Evolutionary conservation across 768 basidiomycete genomes (phyloP).

Genomic region (Pilatotrama ljubarskyi): DNA sequence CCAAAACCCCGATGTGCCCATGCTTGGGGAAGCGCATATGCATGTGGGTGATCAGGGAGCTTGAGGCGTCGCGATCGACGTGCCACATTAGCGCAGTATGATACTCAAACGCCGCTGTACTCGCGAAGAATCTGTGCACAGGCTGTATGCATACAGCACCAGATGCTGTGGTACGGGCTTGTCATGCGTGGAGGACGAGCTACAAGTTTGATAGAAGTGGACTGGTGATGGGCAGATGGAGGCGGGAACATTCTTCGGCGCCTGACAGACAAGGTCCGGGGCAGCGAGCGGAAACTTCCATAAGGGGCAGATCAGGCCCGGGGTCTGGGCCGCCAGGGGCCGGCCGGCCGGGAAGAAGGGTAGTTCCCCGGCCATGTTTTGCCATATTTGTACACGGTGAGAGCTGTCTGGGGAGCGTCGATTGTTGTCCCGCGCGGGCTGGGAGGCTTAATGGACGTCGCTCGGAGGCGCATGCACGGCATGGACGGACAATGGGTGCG

Average conservation of each 20-base stretch:
- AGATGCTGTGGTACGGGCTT: not conserved
- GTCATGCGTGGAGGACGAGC: not conserved
- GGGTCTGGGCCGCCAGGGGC: slow-evolving; percentile 7
- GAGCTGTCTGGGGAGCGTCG: not conserved
- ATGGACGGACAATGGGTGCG: not conserved
- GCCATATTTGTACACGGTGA: slow-evolving; percentile 11
- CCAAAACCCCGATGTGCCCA: too few species aligned
- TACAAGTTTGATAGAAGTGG: slow-evolving; percentile 5
- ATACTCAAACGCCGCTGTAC: not conserved
- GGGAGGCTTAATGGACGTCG: not conserved
- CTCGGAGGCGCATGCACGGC: not conserved
- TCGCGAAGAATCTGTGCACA: not conserved
- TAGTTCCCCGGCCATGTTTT: slow-evolving; percentile 1
- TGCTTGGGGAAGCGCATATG: not conserved
- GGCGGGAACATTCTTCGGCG: not conserved
- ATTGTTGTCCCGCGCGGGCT: not conserved
- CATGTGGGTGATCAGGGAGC: not conserved
- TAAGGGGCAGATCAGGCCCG: not conserved
- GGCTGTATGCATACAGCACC: not conserved
- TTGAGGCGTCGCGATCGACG: slow-evolving; percentile 1
- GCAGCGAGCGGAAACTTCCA: slow-evolving; percentile 1
- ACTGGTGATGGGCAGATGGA: slow-evolving; percentile 2
- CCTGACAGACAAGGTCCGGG: not conserved
- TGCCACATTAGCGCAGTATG: not conserved
- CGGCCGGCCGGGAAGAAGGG: not conserved